These are phyloP conservation scores for Byssoonygena ceratinophila DNA, from an alignment of 2,329 filamentous ascomycete species.

Conservation along the genomic window DNA sequence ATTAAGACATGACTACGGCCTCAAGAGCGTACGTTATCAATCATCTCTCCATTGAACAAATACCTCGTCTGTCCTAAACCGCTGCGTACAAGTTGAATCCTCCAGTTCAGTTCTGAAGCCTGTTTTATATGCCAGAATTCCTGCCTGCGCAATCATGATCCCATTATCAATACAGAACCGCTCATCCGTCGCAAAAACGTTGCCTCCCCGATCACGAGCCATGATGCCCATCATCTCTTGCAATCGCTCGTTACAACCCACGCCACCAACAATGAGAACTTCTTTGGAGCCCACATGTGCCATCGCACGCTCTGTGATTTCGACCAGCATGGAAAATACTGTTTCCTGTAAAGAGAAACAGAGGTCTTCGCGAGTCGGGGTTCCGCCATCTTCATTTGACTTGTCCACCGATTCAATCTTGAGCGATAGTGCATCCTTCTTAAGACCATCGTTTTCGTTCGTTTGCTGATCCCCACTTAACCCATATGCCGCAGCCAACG, in stretches of 20 bases:
- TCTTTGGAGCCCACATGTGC: constrained; percentile 85
- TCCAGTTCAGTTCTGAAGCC: constrained; percentile 67
- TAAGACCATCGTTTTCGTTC: constrained; percentile 28
- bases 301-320: constrained; percentile 98
- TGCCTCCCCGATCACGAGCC: constrained; percentile 78
- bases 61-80: constrained; percentile 74
- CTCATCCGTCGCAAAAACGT: constrained; percentile 90
- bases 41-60: constrained; percentile 64
- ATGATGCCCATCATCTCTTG: constrained; percentile 99
- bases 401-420: constrained; percentile 9
- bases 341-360: constrained; percentile 96
- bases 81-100: constrained; percentile 74
- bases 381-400: constrained; percentile 21
- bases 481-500: constrained; percentile 52
- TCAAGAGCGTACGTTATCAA: too few species aligned
- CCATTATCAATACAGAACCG: constrained; percentile 98
- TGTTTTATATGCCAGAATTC: constrained; percentile 70
- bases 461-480: constrained; percentile 24
- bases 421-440: constrained; percentile 37
- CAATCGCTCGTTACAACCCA: constrained; percentile 85
- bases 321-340: constrained; percentile 90
- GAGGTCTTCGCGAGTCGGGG: constrained; percentile 64
- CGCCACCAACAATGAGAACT: constrained; percentile 92
- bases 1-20: too few species aligned
- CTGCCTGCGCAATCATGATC: constrained; percentile 98